phyloP scores from a whole-genome alignment of 345 rosid species.

The Eucalyptus regnans region DNA sequence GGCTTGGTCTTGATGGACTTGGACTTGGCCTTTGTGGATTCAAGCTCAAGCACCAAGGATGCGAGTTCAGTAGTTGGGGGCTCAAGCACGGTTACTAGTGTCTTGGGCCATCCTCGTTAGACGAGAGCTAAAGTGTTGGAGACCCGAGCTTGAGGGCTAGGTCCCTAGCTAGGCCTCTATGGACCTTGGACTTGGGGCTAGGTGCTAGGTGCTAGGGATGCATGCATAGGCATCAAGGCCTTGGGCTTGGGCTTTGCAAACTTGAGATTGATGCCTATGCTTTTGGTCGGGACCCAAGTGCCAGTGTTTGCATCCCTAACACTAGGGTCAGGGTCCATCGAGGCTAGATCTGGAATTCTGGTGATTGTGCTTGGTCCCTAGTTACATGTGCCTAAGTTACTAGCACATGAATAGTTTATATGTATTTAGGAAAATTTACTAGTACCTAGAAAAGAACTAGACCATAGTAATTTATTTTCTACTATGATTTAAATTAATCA shows the following conservation, averaged over 20 bases:
- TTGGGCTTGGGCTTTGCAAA: not conserved
- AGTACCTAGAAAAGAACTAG: no score
- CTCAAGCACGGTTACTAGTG: not conserved
- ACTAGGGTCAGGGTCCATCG: not conserved
- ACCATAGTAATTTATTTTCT: not conserved
- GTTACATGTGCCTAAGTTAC: not conserved
- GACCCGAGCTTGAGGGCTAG: not conserved
- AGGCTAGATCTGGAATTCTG: not conserved
- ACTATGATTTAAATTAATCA: not conserved
- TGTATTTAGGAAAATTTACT: not conserved
- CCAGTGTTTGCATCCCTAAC: not conserved
- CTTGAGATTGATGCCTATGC: not conserved
- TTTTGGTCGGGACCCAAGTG: not conserved
- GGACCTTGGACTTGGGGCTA: not conserved
- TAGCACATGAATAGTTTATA: not conserved
- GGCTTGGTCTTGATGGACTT: not conserved
- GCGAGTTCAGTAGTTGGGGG: no score
- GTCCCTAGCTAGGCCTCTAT: not conserved
- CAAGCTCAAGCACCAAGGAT: fast-evolving
- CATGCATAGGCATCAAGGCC: fast-evolving
- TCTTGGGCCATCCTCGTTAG: not conserved
- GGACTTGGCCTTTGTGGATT: not conserved
- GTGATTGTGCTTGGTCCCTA: not conserved
- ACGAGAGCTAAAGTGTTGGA: not conserved
- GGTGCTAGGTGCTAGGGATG: not conserved